Conservation (phyloP, 352 stramenopile genomes). For the Globisporangium uncinulatum region DNA sequence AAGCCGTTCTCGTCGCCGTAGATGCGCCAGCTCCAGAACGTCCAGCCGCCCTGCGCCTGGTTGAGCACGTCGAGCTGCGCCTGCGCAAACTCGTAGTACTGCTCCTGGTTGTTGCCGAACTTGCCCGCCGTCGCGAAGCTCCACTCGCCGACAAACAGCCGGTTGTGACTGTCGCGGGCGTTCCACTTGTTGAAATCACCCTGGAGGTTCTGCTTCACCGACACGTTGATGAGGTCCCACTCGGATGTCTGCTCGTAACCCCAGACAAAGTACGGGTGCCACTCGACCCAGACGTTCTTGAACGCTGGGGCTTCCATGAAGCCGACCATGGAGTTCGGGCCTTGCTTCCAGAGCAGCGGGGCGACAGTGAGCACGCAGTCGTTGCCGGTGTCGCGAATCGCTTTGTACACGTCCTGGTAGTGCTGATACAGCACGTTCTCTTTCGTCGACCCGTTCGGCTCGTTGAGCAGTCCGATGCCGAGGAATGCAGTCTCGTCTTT, state of each 20-base stretch:
- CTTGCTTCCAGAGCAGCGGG: constrained; percentile 50
- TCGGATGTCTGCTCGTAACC: constrained; percentile 61
- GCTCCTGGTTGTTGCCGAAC: constrained; percentile 33
- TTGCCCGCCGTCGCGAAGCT: constrained; percentile 42
- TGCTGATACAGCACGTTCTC: constrained; percentile 53
- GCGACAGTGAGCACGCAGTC: constrained; percentile 64
- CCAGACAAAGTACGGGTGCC: constrained; percentile 81
- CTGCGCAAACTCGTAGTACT: constrained; percentile 43
- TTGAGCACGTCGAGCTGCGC: constrained; percentile 47
- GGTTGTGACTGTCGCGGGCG: constrained; percentile 25
- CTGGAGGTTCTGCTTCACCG: constrained; percentile 40
- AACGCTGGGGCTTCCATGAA: constrained; percentile 46
- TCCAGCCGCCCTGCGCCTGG: constrained; percentile 48
- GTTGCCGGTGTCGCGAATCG: constrained; percentile 41
- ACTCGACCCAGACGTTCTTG: constrained; percentile 82
- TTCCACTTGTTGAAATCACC: constrained; percentile 37
- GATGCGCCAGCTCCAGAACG: constrained; percentile 73
- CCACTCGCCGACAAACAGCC: constrained; percentile 39
- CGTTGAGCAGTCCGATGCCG: constrained; percentile 72
- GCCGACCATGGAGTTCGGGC: constrained; percentile 33
- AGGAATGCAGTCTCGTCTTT: constrained; percentile 63
- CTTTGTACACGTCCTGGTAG: constrained; percentile 65
- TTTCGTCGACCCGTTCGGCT: constrained; percentile 44
- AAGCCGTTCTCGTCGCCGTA: constrained; percentile 49
- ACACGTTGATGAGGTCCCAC: constrained; percentile 33